A percentile compares a stretch with the other conserved stretches of the same genome.
Conservation (phyloP, 371 early-diverging fungal genomes). For the Saksenaea vasiformis region DNA sequence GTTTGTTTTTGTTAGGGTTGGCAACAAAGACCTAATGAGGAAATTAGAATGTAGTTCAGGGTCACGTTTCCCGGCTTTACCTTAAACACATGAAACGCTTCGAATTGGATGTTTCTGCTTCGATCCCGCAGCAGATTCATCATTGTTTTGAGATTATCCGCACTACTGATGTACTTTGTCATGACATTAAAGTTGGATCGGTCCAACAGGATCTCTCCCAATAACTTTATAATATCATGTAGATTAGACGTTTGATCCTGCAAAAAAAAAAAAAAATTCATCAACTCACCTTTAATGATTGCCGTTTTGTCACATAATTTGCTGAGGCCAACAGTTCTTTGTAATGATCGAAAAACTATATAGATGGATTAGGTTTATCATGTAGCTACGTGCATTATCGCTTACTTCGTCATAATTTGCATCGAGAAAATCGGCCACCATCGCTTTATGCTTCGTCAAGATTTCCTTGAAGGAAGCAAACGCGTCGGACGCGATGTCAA, state of each 20-base stretch:
- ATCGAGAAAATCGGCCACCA: slow-evolving; percentile 89
- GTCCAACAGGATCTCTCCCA: slow-evolving; percentile 96
- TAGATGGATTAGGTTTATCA: neutral
- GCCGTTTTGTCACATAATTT: slow-evolving; percentile 97
- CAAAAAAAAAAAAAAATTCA: neutral
- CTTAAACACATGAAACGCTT: slow-evolving; percentile 99
- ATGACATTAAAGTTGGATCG: slow-evolving; percentile 93
- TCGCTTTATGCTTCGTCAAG: slow-evolving; percentile 90
- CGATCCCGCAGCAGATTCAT: slow-evolving; percentile 95
- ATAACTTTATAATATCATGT: slow-evolving; percentile 60
- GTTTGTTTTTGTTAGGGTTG: slow-evolving; percentile 94
- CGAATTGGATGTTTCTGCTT: slow-evolving; percentile 97
- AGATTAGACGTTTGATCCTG: neutral
- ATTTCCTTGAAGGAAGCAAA: slow-evolving; percentile 98
- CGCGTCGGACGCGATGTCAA: slow-evolving; percentile 97
- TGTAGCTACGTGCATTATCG: neutral
- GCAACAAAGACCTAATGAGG: slow-evolving; percentile 90
- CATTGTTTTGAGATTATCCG: slow-evolving; percentile 94
- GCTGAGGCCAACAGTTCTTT: slow-evolving; percentile 80
- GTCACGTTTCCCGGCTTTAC: slow-evolving; percentile 21
- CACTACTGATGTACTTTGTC: slow-evolving; percentile 91
- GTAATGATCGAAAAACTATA: slow-evolving; percentile 89
- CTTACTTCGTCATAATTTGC: slow-evolving; percentile 85
- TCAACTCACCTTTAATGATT: slow-evolving; percentile 89
- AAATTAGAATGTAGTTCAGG: neutral